These are phyloP conservation scores for Funneliformis caledonium DNA, from an alignment of 371 early-diverging fungal species.

Conservation along the genomic window DNA sequence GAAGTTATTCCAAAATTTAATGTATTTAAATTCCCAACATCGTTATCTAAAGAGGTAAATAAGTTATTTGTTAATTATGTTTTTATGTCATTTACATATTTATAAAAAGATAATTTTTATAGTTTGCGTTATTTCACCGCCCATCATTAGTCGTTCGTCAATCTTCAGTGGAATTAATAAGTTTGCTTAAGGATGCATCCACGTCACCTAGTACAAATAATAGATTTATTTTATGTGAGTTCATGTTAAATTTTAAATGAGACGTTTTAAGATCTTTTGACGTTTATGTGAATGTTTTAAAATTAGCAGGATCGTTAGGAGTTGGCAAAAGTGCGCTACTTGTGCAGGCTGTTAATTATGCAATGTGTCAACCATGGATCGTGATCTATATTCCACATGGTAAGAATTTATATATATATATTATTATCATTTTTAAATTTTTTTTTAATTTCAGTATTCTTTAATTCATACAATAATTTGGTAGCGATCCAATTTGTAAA, in stretches of 20 bases:
- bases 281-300: neutral
- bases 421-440: neutral
- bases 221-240: conserved; percentile 27
- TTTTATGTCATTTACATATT: neutral
- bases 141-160: conserved; percentile 19
- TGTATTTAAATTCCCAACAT: conserved; percentile 13
- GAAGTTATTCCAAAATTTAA: conserved; percentile 21
- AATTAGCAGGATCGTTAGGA: conserved; percentile 22
- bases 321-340: conserved; percentile 29
- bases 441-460: neutral
- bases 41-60: conserved; percentile 17
- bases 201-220: neutral
- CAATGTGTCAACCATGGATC: conserved; percentile 30
- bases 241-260: neutral
- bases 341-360: conserved; percentile 17
- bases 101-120: conserved; percentile 10
- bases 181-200: neutral
- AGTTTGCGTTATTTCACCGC: conserved; percentile 5
- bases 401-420: neutral
- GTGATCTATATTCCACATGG: conserved; percentile 34
- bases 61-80: neutral
- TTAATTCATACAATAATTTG: neutral
- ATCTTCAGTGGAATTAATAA: conserved; percentile 9
- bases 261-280: neutral
- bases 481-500: conserved; percentile 21